These are phyloP conservation scores for Arabis hirsuta DNA, from an alignment of 345 rosid genomes.

Conservation along the genomic window DNA sequence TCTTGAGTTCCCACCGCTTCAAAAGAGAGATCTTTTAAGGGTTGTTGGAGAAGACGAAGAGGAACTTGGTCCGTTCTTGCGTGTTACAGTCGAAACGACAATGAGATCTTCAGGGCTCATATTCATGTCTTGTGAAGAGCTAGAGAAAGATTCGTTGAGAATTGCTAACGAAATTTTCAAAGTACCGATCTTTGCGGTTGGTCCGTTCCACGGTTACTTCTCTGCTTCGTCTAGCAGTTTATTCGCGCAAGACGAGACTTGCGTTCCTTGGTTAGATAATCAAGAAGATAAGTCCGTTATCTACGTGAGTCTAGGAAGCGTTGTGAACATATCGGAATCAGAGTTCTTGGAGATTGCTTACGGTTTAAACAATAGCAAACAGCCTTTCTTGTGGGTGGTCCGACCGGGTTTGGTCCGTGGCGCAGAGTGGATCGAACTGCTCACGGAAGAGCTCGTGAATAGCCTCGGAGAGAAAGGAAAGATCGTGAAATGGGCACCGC, in stretches of 20 bases:
- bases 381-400: slow-evolving; percentile 60
- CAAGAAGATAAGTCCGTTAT: slow-evolving; percentile 52
- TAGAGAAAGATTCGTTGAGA: slow-evolving; percentile 55
- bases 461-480: slow-evolving; percentile 46
- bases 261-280: slow-evolving; percentile 53
- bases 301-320: slow-evolving; percentile 62
- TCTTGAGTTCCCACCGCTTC: slow-evolving; percentile 34
- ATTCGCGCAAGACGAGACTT: slow-evolving; percentile 47
- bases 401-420: slow-evolving; percentile 38
- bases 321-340: slow-evolving; percentile 36
- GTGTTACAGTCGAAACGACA: slow-evolving; percentile 1
- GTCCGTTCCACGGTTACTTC: slow-evolving; percentile 49
- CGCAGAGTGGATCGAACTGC: slow-evolving; percentile 9
- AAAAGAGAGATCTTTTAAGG: slow-evolving; percentile 37
- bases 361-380: slow-evolving; percentile 51
- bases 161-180: slow-evolving; percentile 49
- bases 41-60: slow-evolving; percentile 18
- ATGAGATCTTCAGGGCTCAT: slow-evolving; percentile 53
- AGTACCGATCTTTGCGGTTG: slow-evolving; percentile 54
- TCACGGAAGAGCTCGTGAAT: slow-evolving; percentile 33
- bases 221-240: slow-evolving; percentile 45
- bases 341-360: slow-evolving; percentile 56
- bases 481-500: slow-evolving; percentile 47
- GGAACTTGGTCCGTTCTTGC: slow-evolving; percentile 25
- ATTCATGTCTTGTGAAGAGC: slow-evolving; percentile 68